Evolutionary conservation across 2,329 filamentous ascomycete genomes (phyloP).

Genomic region (Neodidymelliopsis sp.): DNA sequence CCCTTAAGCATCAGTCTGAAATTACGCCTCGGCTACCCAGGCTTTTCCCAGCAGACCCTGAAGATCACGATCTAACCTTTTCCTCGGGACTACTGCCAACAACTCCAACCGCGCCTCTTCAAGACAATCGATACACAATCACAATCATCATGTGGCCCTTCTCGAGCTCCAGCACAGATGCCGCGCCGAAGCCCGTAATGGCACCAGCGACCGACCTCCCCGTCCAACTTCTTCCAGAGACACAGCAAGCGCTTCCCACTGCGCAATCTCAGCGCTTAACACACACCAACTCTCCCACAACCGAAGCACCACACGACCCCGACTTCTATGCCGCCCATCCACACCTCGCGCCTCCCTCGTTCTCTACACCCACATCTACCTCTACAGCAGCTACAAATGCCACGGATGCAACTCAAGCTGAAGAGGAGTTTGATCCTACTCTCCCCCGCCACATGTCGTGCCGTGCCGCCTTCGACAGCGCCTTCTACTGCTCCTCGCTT

Average conservation of each 20-base stretch:
- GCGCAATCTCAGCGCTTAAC: conserved; percentile 27
- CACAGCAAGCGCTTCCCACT: conserved; percentile 22
- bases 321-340: conserved; percentile 63
- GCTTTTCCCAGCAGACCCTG: too few species aligned
- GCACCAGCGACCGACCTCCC: conserved; percentile 13
- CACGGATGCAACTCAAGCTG: conserved; percentile 20
- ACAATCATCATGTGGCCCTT: conserved; percentile 37
- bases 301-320: conserved; percentile 56
- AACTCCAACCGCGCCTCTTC: conserved; percentile 4
- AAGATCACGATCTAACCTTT: too few species aligned
- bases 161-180: conserved; percentile 26
- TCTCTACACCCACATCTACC: conserved; percentile 19
- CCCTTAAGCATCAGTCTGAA: too few species aligned
- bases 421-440: conserved; percentile 32
- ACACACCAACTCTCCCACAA: conserved; percentile 19
- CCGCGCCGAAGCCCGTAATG: conserved; percentile 16
- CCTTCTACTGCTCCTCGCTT: conserved; percentile 91
- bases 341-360: conserved; percentile 51
- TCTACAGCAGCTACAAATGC: conserved; percentile 7
- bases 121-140: too few species aligned
- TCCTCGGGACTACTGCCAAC: too few species aligned
- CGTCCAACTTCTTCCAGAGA: conserved; percentile 17
- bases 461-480: conserved; percentile 86
- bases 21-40: neutral
- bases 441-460: conserved; percentile 88